Evolutionary conservation across 176 grass and related monocot species (phyloP), one percentile per base, ranked within the genome.

Genomic region (Canna indica): DNA sequence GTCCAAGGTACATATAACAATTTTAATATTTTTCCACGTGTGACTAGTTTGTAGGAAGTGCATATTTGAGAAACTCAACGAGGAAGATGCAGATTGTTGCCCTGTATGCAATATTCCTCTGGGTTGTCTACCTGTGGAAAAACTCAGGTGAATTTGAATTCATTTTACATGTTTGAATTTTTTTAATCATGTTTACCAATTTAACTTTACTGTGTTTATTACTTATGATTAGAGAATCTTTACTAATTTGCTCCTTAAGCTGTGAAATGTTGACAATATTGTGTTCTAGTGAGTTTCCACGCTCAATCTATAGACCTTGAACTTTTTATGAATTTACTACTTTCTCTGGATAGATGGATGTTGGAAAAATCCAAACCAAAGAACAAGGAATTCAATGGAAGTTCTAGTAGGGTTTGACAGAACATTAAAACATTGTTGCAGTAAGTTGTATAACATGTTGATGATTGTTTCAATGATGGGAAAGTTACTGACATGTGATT

Each of bases 31-130:
- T 48, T 50, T 48, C 8, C 14, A 70, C 38, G 28, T 79, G 77
- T 48, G 64, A 73, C 27, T 76, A 91, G 88, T 91, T 85, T 91
- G 88, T 80, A 88, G 80, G 66, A 88, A 91, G 77, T 91, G 88
- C 74, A 88, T 91, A 85, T 72, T 52, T 64, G 74, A 81, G 32
- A 81, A 91, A 75, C 87, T 91, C 38, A 22, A 60, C 39, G 73
- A 83, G 46, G 83, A 85, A 67, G 80, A 85, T 41, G 16, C 80
- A 60, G 84, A 86, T 71, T 83, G 63, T 70, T 91, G 88, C 71
- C 88, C 88, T 59, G 71, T 76, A 70, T 91, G 88, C 67, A 73
- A 80, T 69, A 91, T 85, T 80, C 70, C 80, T 85, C 79, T 91
- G 47, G 85, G 88, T 15, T 85, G 79, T 69, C 42, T 85, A 64